Percentiles rank a stretch among this genome's conserved stretches.
Conservation (phyloP, 2,329 filamentous ascomycete genomes). For the Zymoseptoria pseudotritici region DNA sequence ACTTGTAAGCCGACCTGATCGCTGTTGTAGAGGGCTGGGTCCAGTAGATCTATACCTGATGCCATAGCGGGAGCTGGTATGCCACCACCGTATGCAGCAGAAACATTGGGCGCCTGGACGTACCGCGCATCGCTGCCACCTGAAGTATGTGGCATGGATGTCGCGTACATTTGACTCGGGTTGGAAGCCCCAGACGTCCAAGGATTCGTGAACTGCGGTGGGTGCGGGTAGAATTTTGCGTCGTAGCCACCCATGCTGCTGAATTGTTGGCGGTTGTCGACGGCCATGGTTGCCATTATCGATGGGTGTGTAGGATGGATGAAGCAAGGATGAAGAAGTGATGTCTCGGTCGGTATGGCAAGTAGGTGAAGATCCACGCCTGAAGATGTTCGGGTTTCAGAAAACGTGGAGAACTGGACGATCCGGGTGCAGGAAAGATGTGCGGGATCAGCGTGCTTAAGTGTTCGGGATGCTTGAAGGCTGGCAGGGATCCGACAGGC, state of each 20-base stretch:
- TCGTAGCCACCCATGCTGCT: conserved; percentile 69
- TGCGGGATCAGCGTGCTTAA: conserved; percentile 44
- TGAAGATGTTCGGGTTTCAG: conserved; percentile 19
- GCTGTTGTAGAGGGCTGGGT: conserved; percentile 49
- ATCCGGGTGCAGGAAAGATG: conserved; percentile 36
- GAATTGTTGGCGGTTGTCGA: conserved; percentile 79
- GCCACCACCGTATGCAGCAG: conserved; percentile 55
- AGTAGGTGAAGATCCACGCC: conserved; percentile 20
- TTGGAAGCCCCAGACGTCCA: conserved; percentile 59
- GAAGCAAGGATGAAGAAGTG: conserved; percentile 19
- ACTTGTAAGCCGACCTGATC: conserved; percentile 57
- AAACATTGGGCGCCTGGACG: conserved; percentile 24
- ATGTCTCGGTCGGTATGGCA: conserved; percentile 11
- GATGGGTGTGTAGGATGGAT: conserved; percentile 6
- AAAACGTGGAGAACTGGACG: conserved; percentile 41
- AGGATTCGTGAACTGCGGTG: conserved; percentile 81
- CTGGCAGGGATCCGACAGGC: conserved; percentile 19
- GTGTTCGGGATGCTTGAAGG: conserved; percentile 23
- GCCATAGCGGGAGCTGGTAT: conserved; percentile 65
- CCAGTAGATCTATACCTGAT: conserved; percentile 55
- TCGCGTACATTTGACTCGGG: conserved; percentile 57
- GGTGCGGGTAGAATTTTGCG: conserved; percentile 60
- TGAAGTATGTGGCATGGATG: conserved; percentile 55
- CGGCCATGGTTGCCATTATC: conserved; percentile 77
- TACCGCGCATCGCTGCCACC: conserved; percentile 45